A percentile compares a stretch with the other conserved stretches of the same genome.
Evolutionary conservation across 495 filamentous ascomycete genomes (phyloP).

Genomic region (Aspergillus saccharolyticus): DNA sequence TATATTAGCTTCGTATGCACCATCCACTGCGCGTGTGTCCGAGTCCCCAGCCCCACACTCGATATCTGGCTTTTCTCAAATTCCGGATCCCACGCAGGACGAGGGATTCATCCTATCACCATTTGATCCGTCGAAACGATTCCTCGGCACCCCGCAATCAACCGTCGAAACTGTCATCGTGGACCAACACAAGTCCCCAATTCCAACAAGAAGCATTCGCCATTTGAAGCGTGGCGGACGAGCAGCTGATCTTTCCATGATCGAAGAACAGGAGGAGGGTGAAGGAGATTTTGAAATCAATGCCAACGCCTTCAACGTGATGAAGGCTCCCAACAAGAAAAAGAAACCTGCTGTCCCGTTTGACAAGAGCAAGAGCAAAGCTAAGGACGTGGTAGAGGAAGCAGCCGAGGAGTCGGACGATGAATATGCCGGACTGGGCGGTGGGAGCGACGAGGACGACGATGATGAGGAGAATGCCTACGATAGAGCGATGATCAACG

Average conservation of each 20-base stretch:
- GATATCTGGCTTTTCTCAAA: conserved; percentile 55
- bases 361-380: conserved; percentile 83
- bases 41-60: conserved; percentile 38
- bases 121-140: conserved; percentile 53
- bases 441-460: conserved; percentile 81
- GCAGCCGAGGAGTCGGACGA: conserved; percentile 97
- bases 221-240: conserved; percentile 47
- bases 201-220: conserved; percentile 54
- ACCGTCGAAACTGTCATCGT: conserved; percentile 66
- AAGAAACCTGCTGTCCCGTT: conserved; percentile 52
- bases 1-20: conserved; percentile 26
- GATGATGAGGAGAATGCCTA: conserved; percentile 63
- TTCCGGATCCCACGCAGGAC: conserved; percentile 82
- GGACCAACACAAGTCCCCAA: conserved; percentile 56
- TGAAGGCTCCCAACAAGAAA: conserved; percentile 63
- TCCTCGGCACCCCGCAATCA: conserved; percentile 57
- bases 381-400: conserved; percentile 82
- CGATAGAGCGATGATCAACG: conserved; percentile 81
- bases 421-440: conserved; percentile 93
- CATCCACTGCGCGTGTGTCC: conserved; percentile 32
- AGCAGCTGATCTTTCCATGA: conserved; percentile 30
- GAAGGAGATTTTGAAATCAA: conserved; percentile 40
- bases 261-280: conserved; percentile 40
- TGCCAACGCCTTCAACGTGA: conserved; percentile 63
- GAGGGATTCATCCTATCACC: conserved; percentile 64